Percentiles rank a stretch among this genome's conserved stretches.
Evolutionary conservation across 176 grass and related monocot genomes (phyloP).

Genomic region (Thalia dealbata): DNA sequence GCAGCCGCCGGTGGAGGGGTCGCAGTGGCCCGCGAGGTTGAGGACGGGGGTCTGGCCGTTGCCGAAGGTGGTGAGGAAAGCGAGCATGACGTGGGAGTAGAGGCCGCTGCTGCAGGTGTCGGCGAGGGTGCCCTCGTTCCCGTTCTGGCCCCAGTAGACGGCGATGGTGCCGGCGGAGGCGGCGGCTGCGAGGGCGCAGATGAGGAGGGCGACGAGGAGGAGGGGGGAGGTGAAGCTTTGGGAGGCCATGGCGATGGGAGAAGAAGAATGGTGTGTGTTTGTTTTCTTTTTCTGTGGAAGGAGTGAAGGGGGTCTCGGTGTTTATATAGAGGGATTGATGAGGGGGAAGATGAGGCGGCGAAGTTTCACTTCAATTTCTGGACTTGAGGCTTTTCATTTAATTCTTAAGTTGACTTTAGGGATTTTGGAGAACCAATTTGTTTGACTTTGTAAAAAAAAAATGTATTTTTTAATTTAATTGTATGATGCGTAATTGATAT

Average conservation of each 20-base stretch:
- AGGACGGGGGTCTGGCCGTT: constrained; percentile 37
- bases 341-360: too few species aligned
- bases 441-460: too few species aligned
- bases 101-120: constrained; percentile 40
- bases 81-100: constrained; percentile 30
- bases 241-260: not conserved
- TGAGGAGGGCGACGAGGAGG: constrained; percentile 29
- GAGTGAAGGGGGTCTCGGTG: not conserved
- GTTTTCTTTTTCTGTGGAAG: too few species aligned
- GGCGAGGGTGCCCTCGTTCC: constrained; percentile 41
- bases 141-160: constrained; percentile 74
- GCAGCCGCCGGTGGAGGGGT: constrained; percentile 27
- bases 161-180: constrained; percentile 44
- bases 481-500: too few species aligned
- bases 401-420: too few species aligned
- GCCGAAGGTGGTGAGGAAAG: constrained; percentile 63
- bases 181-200: constrained; percentile 19
- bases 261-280: too few species aligned
- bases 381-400: too few species aligned
- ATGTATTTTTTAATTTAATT: too few species aligned
- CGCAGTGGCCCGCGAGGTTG: constrained; percentile 58
- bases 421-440: too few species aligned
- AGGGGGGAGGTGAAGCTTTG: not conserved
- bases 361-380: too few species aligned
- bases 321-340: not conserved